A percentile compares a stretch with the other conserved stretches of the same genome.
phyloP scores from a whole-genome alignment of 352 stramenopile genomes.

The Saprolegnia diclina region DNA sequence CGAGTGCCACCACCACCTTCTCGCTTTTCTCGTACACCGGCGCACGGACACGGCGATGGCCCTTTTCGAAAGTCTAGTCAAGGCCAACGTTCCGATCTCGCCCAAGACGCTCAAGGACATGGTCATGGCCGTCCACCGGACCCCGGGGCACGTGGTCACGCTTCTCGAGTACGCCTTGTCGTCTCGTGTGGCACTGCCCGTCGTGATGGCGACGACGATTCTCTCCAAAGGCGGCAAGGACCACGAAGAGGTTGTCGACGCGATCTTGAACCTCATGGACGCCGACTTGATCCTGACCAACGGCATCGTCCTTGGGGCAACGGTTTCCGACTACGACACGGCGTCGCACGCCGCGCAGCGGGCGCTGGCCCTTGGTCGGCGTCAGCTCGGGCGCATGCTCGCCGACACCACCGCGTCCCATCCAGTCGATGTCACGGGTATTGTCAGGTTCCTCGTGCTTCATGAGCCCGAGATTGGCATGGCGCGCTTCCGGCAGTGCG shows the following conservation, averaged over 20 bases:
- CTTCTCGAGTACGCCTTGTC: slow-evolving; percentile 8
- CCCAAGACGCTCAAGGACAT: slow-evolving; percentile 8
- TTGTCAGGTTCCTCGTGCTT: not conserved
- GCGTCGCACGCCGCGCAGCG: not conserved
- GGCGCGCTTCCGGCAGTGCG: not conserved
- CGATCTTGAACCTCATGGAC: slow-evolving; percentile 8
- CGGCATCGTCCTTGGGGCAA: not conserved
- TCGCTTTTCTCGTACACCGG: slow-evolving; percentile 2
- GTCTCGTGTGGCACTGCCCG: not conserved
- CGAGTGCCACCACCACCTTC: not conserved
- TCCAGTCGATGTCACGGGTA: not conserved
- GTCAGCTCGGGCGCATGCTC: not conserved
- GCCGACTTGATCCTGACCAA: slow-evolving; percentile 5
- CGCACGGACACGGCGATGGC: not conserved
- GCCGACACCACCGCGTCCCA: not conserved
- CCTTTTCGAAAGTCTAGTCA: not conserved
- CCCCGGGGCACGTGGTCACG: not conserved
- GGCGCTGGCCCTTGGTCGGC: not conserved
- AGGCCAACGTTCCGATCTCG: not conserved
- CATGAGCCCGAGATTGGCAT: not conserved
- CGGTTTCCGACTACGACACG: not conserved
- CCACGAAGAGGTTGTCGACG: not conserved
- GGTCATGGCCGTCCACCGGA: slow-evolving; percentile 1
- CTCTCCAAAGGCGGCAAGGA: not conserved
- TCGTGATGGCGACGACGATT: not conserved